Percentiles rank a stretch among this genome's conserved stretches.
phyloP scores from a whole-genome alignment of 2,329 filamentous ascomycete species.

The Claviceps paspali region DNA sequence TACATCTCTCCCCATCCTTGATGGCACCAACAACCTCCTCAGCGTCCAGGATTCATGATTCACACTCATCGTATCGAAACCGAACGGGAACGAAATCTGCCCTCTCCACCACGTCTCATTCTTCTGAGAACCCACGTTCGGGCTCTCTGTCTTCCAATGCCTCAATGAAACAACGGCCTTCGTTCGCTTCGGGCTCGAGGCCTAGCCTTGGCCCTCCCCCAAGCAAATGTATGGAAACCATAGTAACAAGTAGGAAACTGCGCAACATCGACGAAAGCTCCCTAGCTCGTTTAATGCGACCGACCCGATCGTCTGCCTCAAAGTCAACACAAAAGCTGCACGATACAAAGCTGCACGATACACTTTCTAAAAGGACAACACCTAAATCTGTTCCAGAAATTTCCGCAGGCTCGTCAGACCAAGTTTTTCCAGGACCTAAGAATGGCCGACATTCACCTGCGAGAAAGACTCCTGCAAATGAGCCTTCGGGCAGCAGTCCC shows the following conservation, averaged over 20 bases:
- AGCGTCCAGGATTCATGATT: conserved; percentile 37
- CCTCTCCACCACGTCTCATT: conserved; percentile 20
- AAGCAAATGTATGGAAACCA: conserved; percentile 26
- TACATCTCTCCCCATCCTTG: conserved; percentile 50
- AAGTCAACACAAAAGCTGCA: conserved; percentile 57
- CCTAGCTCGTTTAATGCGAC: conserved; percentile 68
- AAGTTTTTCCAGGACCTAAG: neutral
- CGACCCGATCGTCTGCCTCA: conserved; percentile 52
- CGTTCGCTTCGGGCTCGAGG: conserved; percentile 27
- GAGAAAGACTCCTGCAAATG: neutral
- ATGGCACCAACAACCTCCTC: conserved; percentile 57
- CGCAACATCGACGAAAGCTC: conserved; percentile 53
- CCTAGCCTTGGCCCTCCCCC: conserved; percentile 44
- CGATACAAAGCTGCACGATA: too few species aligned
- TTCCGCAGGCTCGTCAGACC: conserved; percentile 1
- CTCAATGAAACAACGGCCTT: conserved; percentile 28
- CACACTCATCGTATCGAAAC: conserved; percentile 12
- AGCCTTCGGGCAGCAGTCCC: neutral
- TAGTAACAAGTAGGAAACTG: conserved; percentile 19
- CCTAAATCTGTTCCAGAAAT: too few species aligned
- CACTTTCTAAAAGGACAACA: conserved; percentile 32
- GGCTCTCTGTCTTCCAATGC: conserved; percentile 10
- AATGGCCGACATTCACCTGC: neutral
- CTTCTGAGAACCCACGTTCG: conserved; percentile 13
- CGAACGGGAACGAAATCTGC: conserved; percentile 21